Percentiles rank a stretch among this genome's conserved stretches.
Evolutionary conservation across 108 stramenopile species (phyloP).

Genomic region (Skeletonema menzelii): DNA sequence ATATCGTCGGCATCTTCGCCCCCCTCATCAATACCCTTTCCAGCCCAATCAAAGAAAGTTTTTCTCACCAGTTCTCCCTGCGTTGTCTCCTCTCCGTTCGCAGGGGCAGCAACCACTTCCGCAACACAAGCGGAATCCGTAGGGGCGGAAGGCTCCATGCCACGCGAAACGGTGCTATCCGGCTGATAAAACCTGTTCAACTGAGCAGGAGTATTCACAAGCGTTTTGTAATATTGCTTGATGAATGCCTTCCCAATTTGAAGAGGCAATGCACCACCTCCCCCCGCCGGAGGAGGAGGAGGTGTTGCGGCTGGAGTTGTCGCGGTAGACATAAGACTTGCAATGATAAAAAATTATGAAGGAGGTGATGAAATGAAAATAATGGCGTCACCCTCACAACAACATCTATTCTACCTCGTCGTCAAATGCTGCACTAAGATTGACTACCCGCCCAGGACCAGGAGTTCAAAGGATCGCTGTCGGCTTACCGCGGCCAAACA

Average conservation of each 20-base stretch:
- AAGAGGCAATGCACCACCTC: constrained; percentile 51
- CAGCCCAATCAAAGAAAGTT: constrained; percentile 38
- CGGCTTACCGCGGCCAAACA: not conserved
- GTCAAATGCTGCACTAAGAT: not conserved
- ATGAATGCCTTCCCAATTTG: constrained; percentile 74
- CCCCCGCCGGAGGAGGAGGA: constrained; percentile 10
- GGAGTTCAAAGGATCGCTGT: not conserved
- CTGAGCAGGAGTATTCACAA: constrained; percentile 58
- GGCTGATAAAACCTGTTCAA: constrained; percentile 69
- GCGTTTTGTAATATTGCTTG: constrained; percentile 78
- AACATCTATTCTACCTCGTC: not conserved
- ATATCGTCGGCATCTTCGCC: not conserved
- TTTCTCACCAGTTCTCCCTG: constrained; percentile 28
- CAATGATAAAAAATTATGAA: constrained; percentile 4
- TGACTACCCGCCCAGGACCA: not conserved
- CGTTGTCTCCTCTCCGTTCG: not conserved
- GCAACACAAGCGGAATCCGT: constrained; percentile 39
- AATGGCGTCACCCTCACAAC: not conserved
- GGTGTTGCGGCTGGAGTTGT: constrained; percentile 3
- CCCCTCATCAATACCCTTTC: not conserved
- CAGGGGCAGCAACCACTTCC: not conserved
- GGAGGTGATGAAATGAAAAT: not conserved
- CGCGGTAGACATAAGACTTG: constrained; percentile 7
- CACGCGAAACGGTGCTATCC: constrained; percentile 50
- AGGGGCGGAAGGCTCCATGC: constrained; percentile 52